Percentiles rank a stretch among this genome's conserved stretches.
These are phyloP conservation scores for Astraeus odoratus DNA, from an alignment of 768 basidiomycete genomes.

Conservation along the genomic window DNA sequence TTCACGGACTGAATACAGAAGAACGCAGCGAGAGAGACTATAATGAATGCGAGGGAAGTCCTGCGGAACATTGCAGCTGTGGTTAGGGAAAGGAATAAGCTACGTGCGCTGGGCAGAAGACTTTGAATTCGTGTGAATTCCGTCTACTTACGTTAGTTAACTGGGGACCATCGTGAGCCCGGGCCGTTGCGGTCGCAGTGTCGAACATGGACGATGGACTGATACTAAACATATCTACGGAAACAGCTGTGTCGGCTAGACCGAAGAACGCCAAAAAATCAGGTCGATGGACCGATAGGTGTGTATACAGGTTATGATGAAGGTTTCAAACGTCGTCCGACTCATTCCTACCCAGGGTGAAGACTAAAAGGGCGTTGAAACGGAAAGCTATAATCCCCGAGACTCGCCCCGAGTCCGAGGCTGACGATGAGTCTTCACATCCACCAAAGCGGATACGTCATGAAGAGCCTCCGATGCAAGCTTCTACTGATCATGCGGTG, in stretches of 20 bases:
- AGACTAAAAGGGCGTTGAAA: conserved; percentile 65
- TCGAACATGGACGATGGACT: conserved; percentile 64
- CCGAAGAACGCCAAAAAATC: conserved; percentile 40
- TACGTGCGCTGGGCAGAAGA: too few species aligned
- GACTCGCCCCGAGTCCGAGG: conserved; percentile 13
- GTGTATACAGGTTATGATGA: conserved; percentile 15
- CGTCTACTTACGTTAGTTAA: too few species aligned
- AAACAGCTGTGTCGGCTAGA: conserved; percentile 24
- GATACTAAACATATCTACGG: conserved; percentile 61
- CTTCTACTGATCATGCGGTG: conserved; percentile 14
- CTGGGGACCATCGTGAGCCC: too few species aligned
- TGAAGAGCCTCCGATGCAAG: conserved; percentile 16
- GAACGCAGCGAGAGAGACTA: conserved; percentile 59
- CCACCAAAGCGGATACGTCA: conserved; percentile 44
- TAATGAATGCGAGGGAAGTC: conserved; percentile 52
- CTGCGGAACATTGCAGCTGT: conserved; percentile 46
- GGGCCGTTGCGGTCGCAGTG: too few species aligned
- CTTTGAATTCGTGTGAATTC: too few species aligned
- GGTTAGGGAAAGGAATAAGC: not conserved
- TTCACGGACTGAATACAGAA: conserved; percentile 69
- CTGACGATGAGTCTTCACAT: conserved; percentile 22
- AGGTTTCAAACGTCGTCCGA: not conserved
- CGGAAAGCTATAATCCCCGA: conserved; percentile 39
- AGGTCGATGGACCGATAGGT: conserved; percentile 79
- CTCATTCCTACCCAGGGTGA: conserved; percentile 41